Percentiles rank a stretch among this genome's conserved stretches.
phyloP scores from a whole-genome alignment of 805 yeast genomes.

The Jamesozyma rosinii region DNA sequence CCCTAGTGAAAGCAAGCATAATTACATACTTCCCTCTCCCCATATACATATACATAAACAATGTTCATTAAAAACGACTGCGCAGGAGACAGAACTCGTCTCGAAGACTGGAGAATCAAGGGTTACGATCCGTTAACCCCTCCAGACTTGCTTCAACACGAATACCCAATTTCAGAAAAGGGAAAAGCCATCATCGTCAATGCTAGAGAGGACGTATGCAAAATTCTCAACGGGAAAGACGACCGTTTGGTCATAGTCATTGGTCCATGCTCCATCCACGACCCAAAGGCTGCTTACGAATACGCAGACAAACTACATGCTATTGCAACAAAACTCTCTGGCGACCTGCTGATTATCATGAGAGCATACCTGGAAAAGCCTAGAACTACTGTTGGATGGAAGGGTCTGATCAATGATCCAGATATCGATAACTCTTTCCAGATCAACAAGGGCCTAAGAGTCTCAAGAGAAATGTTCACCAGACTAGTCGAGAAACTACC shows the following conservation, averaged over 20 bases:
- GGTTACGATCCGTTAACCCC: constrained; percentile 96
- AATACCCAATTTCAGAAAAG: constrained; percentile 55
- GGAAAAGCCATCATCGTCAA: constrained; percentile 55
- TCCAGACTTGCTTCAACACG: constrained; percentile 85
- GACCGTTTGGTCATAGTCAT: constrained; percentile 83
- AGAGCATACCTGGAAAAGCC: constrained; percentile 97
- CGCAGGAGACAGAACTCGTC: constrained; percentile 71
- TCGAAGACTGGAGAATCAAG: constrained; percentile 68
- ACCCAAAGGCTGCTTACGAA: constrained; percentile 83
- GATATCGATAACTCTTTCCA: constrained; percentile 88
- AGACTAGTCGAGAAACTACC: constrained; percentile 78
- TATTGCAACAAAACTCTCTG: constrained; percentile 51
- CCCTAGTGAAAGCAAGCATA: background rate
- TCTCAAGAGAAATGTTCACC: constrained; percentile 78
- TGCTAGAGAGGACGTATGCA: constrained; percentile 69
- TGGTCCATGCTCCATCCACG: constrained; percentile 97
- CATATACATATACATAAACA: background rate
- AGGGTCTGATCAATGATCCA: constrained; percentile 95
- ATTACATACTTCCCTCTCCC: background rate
- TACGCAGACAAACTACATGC: constrained; percentile 62
- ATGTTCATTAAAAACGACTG: constrained; percentile 84
- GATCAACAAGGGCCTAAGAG: constrained; percentile 87
- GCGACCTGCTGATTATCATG: constrained; percentile 82
- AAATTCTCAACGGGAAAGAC: constrained; percentile 69
- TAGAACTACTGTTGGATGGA: constrained; percentile 98